Conservation (phyloP, 2,329 filamentous ascomycete genomes). For the Knufia petricola region DNA sequence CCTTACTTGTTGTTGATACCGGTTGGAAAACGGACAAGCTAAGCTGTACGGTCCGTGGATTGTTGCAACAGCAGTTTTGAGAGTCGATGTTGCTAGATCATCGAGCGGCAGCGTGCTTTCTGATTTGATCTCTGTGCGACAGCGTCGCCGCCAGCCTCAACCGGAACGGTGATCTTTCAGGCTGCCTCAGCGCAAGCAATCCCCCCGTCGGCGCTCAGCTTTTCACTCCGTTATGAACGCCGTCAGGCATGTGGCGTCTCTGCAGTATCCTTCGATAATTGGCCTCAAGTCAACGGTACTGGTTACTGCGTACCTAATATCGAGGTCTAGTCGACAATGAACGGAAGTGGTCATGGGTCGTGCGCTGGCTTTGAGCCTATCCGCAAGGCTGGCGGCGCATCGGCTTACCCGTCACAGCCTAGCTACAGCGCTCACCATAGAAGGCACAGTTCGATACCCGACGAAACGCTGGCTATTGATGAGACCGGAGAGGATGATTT, state of each 20-base stretch:
- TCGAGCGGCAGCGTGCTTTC: background rate
- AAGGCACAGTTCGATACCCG: constrained; percentile 3
- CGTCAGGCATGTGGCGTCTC: background rate
- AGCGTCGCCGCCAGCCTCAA: background rate
- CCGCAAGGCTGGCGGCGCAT: background rate
- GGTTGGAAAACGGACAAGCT: background rate
- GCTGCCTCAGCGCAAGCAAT: background rate
- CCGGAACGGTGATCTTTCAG: background rate
- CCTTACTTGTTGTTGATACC: no score
- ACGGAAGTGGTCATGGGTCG: background rate
- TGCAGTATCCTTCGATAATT: background rate
- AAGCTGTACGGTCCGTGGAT: background rate
- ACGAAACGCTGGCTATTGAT: constrained; percentile 7
- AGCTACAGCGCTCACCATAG: constrained; percentile 1
- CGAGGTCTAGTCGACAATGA: background rate
- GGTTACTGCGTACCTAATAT: background rate
- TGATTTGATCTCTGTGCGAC: background rate
- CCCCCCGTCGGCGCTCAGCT: background rate
- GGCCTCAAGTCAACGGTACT: background rate
- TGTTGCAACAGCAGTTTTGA: background rate
- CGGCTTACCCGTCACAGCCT: background rate
- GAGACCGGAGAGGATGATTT: constrained; percentile 4
- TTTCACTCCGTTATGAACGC: background rate
- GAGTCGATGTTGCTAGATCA: background rate
- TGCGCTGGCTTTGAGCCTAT: background rate